Conservation (phyloP, 2,329 filamentous ascomycete genomes). For the Rhynchosporium secalis region DNA sequence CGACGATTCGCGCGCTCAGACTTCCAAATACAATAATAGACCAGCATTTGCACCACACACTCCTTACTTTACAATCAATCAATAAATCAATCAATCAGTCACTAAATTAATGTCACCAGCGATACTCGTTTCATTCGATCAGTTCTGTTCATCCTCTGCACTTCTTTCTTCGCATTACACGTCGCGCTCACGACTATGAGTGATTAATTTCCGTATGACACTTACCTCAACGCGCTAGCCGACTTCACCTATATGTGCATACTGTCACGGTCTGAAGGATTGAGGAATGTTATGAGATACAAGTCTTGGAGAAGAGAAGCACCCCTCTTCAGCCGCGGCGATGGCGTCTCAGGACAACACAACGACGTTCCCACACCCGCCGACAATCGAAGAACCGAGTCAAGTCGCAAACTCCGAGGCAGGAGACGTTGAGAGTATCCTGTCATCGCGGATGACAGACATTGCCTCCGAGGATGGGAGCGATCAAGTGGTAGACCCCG, state of each 20-base stretch:
- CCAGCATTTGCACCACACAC: not conserved
- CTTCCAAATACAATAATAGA: not conserved
- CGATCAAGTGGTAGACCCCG: constrained; percentile 41
- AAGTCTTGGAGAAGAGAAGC: constrained; percentile 20
- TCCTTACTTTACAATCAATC: constrained; percentile 12
- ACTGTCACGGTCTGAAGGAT: constrained; percentile 24
- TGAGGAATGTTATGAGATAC: constrained; percentile 28
- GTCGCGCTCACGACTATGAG: constrained; percentile 3
- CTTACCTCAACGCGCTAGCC: constrained; percentile 22
- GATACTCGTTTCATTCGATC: constrained; percentile 1
- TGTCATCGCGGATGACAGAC: constrained; percentile 58
- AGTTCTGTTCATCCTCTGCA: constrained; percentile 8
- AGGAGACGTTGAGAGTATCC: constrained; percentile 48
- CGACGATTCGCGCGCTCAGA: constrained; percentile 3
- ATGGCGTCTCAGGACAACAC: constrained; percentile 34
- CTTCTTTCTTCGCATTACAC: constrained; percentile 9
- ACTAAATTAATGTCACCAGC: constrained; percentile 9
- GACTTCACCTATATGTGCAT: constrained; percentile 11
- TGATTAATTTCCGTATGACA: constrained; percentile 21
- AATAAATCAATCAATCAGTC: too few relatives aligned
- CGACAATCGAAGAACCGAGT: constrained; percentile 26
- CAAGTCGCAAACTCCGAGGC: constrained; percentile 36
- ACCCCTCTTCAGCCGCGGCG: constrained; percentile 14
- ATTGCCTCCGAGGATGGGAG: constrained; percentile 54
- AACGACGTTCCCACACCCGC: constrained; percentile 26